Evolutionary conservation across 352 stramenopile genomes (phyloP).

Genomic region (Globisporangium cederbergense): DNA sequence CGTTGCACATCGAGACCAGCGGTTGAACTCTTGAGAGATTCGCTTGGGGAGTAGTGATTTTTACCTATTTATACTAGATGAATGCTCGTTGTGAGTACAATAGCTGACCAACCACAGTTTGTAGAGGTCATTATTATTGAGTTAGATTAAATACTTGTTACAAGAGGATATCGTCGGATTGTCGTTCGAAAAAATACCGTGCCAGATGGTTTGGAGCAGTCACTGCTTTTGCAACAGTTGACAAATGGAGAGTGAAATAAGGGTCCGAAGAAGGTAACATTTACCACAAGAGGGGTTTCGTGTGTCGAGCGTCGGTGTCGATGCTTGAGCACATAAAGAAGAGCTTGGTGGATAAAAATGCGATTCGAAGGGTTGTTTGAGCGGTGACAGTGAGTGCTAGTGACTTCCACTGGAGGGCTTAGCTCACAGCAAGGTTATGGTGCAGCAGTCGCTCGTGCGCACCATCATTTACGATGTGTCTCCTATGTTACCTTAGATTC

Average conservation of each 20-base stretch:
- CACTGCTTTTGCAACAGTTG: background rate
- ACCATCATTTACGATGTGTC: background rate
- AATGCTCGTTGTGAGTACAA: background rate
- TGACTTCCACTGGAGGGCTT: too few species aligned
- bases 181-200: slow-evolving; percentile 6
- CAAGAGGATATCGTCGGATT: background rate
- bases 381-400: too few species aligned
- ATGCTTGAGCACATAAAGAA: background rate
- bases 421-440: too few species aligned
- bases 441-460: too few species aligned
- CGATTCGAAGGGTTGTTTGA: too few species aligned
- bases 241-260: background rate
- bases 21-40: slow-evolving; percentile 4
- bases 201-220: background rate
- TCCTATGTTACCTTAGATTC: too few species aligned
- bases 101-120: background rate
- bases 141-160: too few species aligned
- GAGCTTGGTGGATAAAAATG: too few species aligned
- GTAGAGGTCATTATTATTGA: background rate
- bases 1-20: slow-evolving; percentile 4
- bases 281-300: background rate
- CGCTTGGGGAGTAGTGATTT: background rate
- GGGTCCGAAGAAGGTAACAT: background rate
- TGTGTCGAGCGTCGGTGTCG: background rate
- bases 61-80: background rate